Evolutionary conservation across 2,329 filamentous ascomycete genomes (phyloP), one percentile per base, ranked within the genome.

Genomic region (Phialocephala sp.): DNA sequence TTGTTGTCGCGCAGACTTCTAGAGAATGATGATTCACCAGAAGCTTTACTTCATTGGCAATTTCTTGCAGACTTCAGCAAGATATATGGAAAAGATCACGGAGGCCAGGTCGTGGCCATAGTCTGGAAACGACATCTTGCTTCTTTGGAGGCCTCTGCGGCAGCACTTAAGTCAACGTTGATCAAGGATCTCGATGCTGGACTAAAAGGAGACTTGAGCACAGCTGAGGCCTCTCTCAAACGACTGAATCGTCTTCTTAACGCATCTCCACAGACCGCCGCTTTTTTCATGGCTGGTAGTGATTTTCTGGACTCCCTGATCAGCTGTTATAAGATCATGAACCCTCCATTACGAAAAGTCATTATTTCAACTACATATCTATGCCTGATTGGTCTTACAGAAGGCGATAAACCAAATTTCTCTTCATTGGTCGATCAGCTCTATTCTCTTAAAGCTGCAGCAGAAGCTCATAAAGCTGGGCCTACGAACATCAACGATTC

Each of bases 291-390:
- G 71, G 91, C 91, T 0, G 94, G 94, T 0, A 93, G 91, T 59
- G 94, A 97, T 78, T 94, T 95, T 72, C 78, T 97, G 22, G 94
- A 97, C 76, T 87, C 90, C 0, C 82, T 97, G 14, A 81, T 87
- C 43, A 80, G 80, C 59, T 88, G 88, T 67, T 94, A 89, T 77
- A 83, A 81, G 58, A 84, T 89, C 64, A 88, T 87, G 77, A 86
- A 89, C 64, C 84, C 85, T 20, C 83, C 84, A 0, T 72, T 93
- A 52, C 86, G 89, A 65, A 90, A 87, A 68, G 84, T 85, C 18
- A 84, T 97, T 36, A 83, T 94, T 56, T 87, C 90, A 1, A 90
- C 91, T 3, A 81, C 87, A 14, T 97, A 95, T 74, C 81, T 97
- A 3, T 91, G 91, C 45, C 81, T 97, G 0, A 79, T 88, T 2